Evolutionary conservation across 2,329 filamentous ascomycete genomes (phyloP).

Genomic region (Penicillium sp.): DNA sequence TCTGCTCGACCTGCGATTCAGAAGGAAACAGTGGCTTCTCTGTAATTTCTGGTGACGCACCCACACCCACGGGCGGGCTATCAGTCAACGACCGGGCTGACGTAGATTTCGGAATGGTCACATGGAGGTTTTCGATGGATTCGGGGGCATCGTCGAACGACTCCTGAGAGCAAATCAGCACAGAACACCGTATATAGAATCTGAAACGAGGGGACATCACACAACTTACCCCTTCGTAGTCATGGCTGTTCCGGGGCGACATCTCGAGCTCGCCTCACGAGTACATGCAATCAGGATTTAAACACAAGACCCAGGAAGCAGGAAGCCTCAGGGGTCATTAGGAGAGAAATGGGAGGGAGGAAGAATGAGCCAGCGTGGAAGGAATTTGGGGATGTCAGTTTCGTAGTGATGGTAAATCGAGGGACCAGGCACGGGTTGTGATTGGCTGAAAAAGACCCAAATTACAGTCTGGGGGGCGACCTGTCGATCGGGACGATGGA

Average conservation of each 20-base stretch:
- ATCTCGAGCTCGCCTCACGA: conserved; percentile 24
- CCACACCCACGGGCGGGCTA: conserved; percentile 41
- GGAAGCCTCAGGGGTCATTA: conserved; percentile 7
- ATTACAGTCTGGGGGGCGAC: conserved; percentile 7
- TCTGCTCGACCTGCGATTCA: conserved; percentile 27
- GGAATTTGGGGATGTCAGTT: conserved; percentile 20
- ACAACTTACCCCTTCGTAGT: conserved; percentile 44
- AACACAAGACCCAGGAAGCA: conserved; percentile 16
- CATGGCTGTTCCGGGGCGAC: conserved; percentile 41
- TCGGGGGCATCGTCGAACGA: conserved; percentile 77
- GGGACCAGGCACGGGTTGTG: conserved; percentile 20
- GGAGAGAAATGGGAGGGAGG: conserved; percentile 1
- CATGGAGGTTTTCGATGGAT: conserved; percentile 32
- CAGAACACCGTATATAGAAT: not conserved
- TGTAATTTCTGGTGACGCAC: conserved; percentile 37
- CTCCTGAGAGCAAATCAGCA: conserved; percentile 53
- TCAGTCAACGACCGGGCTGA: conserved; percentile 64
- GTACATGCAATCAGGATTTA: conserved; percentile 17
- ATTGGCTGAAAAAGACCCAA: conserved; percentile 15
- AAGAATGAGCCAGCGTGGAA: conserved; percentile 17
- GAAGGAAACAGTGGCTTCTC: conserved; percentile 32
- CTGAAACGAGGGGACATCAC: conserved; percentile 13
- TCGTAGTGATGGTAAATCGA: conserved; percentile 15
- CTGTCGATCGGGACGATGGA: conserved; percentile 19
- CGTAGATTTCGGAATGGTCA: conserved; percentile 38